Percentiles rank a stretch among this genome's conserved stretches.
phyloP scores from a whole-genome alignment of 78 protist species.

The Planoprotostelium fungivorum region DNA sequence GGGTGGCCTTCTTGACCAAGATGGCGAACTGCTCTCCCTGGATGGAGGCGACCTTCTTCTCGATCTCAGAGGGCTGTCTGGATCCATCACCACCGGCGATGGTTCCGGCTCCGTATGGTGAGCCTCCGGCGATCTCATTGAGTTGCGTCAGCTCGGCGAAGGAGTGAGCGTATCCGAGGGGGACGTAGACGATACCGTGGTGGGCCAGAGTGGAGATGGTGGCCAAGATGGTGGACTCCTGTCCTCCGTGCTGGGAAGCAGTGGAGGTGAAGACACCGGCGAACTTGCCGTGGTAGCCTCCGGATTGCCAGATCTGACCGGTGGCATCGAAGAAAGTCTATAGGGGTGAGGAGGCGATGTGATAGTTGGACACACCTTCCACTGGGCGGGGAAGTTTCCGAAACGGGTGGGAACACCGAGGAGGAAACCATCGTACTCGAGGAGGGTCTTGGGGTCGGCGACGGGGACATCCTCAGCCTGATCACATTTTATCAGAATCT shows the following conservation, averaged over 20 bases:
- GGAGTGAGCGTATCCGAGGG: not conserved
- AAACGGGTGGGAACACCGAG: conserved; percentile 57
- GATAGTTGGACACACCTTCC: conserved; percentile 24
- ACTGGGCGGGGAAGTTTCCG: conserved; percentile 56
- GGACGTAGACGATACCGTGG: conserved; percentile 24
- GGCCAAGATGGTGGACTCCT: conserved; percentile 41
- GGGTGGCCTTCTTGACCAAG: conserved; percentile 5
- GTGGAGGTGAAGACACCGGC: conserved; percentile 46
- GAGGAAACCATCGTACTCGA: conserved; percentile 35
- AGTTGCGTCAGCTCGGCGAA: not conserved
- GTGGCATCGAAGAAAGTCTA: not conserved
- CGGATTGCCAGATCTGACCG: not conserved
- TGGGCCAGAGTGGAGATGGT: conserved; percentile 19
- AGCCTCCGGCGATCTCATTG: conserved; percentile 10
- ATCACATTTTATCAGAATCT: not conserved
- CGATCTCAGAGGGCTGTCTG: conserved; percentile 54
- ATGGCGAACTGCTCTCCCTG: conserved; percentile 15
- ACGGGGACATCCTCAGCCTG: conserved; percentile 3
- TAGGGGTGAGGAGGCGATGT: no score
- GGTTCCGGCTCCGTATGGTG: conserved; percentile 66
- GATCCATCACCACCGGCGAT: conserved; percentile 59
- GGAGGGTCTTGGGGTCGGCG: conserved; percentile 1
- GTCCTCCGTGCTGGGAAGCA: conserved; percentile 47
- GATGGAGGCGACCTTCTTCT: conserved; percentile 9
- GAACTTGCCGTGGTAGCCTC: conserved; percentile 36